Evolutionary conservation across 192 early-diverging fungal species (phyloP).

Genomic region (Backusella macrospora): DNA sequence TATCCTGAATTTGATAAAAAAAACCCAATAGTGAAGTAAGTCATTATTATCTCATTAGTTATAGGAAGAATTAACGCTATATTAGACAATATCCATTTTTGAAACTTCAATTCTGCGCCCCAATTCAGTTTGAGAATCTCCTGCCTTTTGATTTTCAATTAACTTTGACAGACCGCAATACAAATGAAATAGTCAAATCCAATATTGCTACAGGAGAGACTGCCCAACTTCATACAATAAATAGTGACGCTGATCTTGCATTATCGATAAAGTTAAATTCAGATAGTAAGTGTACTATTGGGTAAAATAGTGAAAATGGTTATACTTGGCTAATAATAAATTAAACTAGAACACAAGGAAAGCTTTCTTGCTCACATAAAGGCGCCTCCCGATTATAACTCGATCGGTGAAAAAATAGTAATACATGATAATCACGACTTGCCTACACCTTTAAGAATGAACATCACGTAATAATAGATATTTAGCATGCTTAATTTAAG

Average conservation of each 20-base stretch:
- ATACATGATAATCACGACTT: background rate
- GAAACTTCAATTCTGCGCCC: constrained; percentile 56
- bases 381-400: background rate
- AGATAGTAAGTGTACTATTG: background rate
- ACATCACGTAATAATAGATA: constrained; percentile 20
- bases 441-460: constrained; percentile 7
- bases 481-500: background rate
- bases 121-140: constrained; percentile 79
- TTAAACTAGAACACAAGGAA: constrained; percentile 22
- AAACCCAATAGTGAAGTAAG: constrained; percentile 22
- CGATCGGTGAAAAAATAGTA: constrained; percentile 12
- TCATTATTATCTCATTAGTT: background rate
- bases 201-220: constrained; percentile 17
- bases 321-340: background rate
- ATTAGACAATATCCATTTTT: constrained; percentile 64
- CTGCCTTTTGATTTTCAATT: constrained; percentile 74
- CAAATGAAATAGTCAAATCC: background rate
- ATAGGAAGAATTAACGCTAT: background rate
- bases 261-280: background rate
- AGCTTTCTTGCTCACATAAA: background rate
- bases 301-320: background rate
- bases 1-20: constrained; percentile 40
- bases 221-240: constrained; percentile 20
- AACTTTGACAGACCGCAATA: constrained; percentile 58
- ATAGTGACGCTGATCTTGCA: background rate